Evolutionary conservation across 768 basidiomycete species (phyloP), one percentile per base, ranked within the genome.

Genomic region (Tylopilus rubrobrunneus): DNA sequence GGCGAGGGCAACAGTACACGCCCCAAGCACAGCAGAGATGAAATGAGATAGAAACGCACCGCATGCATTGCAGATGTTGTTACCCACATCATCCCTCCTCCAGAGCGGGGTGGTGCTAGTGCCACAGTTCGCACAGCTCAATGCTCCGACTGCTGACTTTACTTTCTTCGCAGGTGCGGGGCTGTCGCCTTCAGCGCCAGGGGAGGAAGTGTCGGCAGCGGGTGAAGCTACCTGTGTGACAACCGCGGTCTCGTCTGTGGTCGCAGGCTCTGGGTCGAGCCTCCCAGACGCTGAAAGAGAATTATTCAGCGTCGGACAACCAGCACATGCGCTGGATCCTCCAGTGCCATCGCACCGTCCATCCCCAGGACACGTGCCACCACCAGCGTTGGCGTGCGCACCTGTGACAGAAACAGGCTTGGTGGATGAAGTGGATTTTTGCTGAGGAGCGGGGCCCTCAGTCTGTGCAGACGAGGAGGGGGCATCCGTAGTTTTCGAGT

Each of bases 261-360:
- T 34, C 28, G 59, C 53, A 23, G 73, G 67, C 62, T 76, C 74
- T 40, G 73, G 66, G 51, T 74, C 80, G 51, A 66, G 55, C 50
- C 75, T 71, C 53, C 75, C 69, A 51, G 74, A 71, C 44, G 77
- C 73, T 56, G 76, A 71, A 55, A 84, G 74, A 49, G 80, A 80
- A 67, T 99, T 99, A 77, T 98, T 99, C 74, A 85, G 93, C 31
- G 96, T 95, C 12, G 97, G 97, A 70, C 97, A 99, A 43, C 97
- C 97, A 59, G 87, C 83, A 71, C 97, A 99, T 57, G 91, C 87
- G 55, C 83, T 84, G 59, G 92, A 85, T 49, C 97, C 97, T 63
- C 97, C 97, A 12, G 92, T 95, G 60, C 97, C 97, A 73, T 99
- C 92, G 74, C 97, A 99, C 61, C 91, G 82, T 33, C 97, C 97